Evolutionary conservation across 2,329 filamentous ascomycete genomes (phyloP).

Genomic region (Nigrograna mackinnonii): DNA sequence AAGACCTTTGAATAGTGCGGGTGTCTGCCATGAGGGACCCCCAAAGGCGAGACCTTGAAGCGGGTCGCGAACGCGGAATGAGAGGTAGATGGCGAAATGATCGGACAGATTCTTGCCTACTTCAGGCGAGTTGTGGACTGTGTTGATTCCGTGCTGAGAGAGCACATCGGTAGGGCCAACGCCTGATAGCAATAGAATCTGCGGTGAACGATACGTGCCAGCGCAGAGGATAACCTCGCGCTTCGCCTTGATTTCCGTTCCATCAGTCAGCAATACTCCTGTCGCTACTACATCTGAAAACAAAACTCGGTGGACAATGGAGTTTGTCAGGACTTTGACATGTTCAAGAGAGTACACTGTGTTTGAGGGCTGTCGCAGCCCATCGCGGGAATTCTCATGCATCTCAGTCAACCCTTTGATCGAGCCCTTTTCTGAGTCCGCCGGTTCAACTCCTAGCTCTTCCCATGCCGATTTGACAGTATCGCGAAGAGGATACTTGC

Average conservation of each 20-base stretch:
- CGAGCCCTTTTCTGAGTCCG: too few relatives aligned
- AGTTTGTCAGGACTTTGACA: slow-evolving; percentile 4
- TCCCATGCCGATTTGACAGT: too few relatives aligned
- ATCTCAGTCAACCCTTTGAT: slow-evolving; percentile 5
- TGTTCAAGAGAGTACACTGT: slow-evolving; percentile 8
- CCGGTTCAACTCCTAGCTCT: too few relatives aligned
- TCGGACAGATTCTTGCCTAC: slow-evolving; percentile 20
- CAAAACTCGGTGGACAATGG: slow-evolving; percentile 6
- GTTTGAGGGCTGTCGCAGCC: slow-evolving; percentile 9
- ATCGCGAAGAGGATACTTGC: slow-evolving; percentile 46
- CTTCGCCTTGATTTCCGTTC: too few relatives aligned
- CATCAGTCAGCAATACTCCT: too few relatives aligned
- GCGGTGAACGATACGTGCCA: slow-evolving; percentile 58
- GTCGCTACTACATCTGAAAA: too few relatives aligned
- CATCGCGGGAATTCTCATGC: slow-evolving; percentile 5
- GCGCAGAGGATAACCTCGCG: slow-evolving; percentile 62
- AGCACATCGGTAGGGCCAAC: slow-evolving; percentile 46
- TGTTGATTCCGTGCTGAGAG: slow-evolving; percentile 4
- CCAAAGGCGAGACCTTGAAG: too few relatives aligned
- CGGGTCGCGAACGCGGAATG: slow-evolving; percentile 37
- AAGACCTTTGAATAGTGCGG: slow-evolving; percentile 39
- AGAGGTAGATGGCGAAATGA: too few relatives aligned
- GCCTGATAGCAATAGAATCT: slow-evolving; percentile 64
- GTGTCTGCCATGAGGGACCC: slow-evolving; percentile 41
- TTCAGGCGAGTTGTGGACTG: slow-evolving; percentile 9